Base-by-base conservation (phyloP, 1,284 basidiomycete genomes). In the Flammula alnicola region DNA sequence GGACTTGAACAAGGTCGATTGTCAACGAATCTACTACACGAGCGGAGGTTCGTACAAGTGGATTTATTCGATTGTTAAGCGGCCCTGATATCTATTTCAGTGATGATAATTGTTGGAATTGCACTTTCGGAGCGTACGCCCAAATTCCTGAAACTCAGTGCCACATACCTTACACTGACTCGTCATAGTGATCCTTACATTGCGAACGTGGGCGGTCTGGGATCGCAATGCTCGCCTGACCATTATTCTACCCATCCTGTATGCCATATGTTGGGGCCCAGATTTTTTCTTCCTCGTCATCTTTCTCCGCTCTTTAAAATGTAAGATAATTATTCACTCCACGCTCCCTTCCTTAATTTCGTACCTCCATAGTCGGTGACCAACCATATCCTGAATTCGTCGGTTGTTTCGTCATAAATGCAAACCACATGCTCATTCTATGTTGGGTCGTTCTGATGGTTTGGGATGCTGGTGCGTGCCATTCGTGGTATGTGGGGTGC, bases 191-290 rank as follows among this genome's bases (percentile, higher is more conserved):
- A 50, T 53, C 23, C 33, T 57, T 29, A 52, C 58, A 5, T 9
- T 58, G 20, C 52, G 60, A 12, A 50, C 51, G 0, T 60, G 60
- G 60, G 60, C 60, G 1, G 52, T 61, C 7, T 60, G 56, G 54
- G 39, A 49, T 12, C 47, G 56, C 10, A 26, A 43, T 31, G 44
- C 23, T 25, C 44, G 45, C 20, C 31, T 61, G 3, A 36, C 39
- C 3, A 27, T 49, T 23, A 12, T 40, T 10, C 51, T 61, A 6
- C 20, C 39, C 7, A 29, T 52, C 64, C 38, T 72, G 16, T 61
- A 49, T 39, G 35, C 51, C 17, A 25, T 38, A 5, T 42, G 48
- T 4, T 57, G 52, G 54, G 14, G 32, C 2, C 27, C 43, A 1
- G 43, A 43, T 29, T 37, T 48, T 19, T 40, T 17, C 1, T 48